These are phyloP conservation scores for Pascua sp. DNA, from an alignment of 1,284 basidiomycete genomes.

Conservation along the genomic window DNA sequence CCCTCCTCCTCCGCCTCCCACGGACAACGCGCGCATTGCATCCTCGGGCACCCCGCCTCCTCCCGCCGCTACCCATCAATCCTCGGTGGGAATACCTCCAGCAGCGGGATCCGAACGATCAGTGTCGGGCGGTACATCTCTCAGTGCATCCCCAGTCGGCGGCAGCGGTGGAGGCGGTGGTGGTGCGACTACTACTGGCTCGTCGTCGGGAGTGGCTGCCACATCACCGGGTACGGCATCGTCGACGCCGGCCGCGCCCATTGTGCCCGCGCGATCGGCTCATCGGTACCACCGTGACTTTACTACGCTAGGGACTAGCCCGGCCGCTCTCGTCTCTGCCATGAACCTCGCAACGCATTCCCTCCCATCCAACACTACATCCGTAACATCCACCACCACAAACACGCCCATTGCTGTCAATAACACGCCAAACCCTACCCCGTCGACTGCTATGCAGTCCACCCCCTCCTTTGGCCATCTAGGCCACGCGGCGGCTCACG, in stretches of 20 bases:
- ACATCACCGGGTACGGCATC: background rate
- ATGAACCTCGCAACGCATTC: constrained; percentile 14
- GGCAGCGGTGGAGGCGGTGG: too few species aligned
- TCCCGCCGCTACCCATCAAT: background rate
- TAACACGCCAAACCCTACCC: too few species aligned
- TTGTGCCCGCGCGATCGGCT: constrained; percentile 16
- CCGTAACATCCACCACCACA: background rate
- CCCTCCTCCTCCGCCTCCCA: constrained; percentile 1
- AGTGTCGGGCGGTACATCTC: background rate
- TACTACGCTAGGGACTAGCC: constrained; percentile 10
- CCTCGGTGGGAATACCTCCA: too few species aligned
- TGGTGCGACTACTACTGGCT: background rate
- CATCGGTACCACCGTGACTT: constrained; percentile 20
- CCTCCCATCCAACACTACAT: background rate
- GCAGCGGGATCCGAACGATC: too few species aligned
- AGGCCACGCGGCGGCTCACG: too few species aligned
- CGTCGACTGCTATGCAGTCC: too few species aligned
- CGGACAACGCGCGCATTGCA: background rate
- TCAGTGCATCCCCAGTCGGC: too few species aligned
- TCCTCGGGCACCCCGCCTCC: background rate
- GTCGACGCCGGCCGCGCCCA: constrained; percentile 5
- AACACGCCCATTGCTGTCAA: background rate
- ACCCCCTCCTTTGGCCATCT: too few species aligned
- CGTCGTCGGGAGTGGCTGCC: background rate
- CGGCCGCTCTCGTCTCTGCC: constrained; percentile 7